These are phyloP conservation scores for Penicillium brevicompactum DNA, from an alignment of 2,329 filamentous ascomycete genomes.

Conservation along the genomic window DNA sequence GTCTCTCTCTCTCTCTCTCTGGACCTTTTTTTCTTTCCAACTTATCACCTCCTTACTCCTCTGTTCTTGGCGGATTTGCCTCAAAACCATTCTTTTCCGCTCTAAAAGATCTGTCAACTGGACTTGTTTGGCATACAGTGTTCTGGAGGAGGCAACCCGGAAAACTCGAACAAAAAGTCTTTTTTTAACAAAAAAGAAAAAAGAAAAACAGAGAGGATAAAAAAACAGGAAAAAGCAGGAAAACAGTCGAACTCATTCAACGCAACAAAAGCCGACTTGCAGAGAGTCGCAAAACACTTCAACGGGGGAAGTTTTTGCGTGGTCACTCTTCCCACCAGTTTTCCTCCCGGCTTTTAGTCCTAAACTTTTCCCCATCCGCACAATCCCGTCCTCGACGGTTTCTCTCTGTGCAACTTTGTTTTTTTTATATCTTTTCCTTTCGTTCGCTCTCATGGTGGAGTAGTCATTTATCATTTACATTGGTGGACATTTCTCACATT, in stretches of 20 bases:
- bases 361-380: slow-evolving; percentile 13
- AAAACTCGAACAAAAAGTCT: too few species aligned
- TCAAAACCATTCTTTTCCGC: slow-evolving; percentile 16
- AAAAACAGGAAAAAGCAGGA: neutral
- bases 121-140: neutral
- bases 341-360: slow-evolving; percentile 17
- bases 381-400: slow-evolving; percentile 16
- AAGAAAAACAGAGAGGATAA: slow-evolving; percentile 5
- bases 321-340: slow-evolving; percentile 14
- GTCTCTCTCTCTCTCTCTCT: neutral
- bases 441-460: slow-evolving; percentile 37
- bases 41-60: slow-evolving; percentile 20
- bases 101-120: slow-evolving; percentile 1
- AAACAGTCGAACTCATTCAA: neutral
- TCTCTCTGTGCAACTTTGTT: slow-evolving; percentile 2
- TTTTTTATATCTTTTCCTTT: slow-evolving; percentile 11
- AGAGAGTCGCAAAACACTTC: too few species aligned
- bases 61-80: slow-evolving; percentile 21
- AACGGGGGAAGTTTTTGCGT: neutral
- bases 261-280: too few species aligned
- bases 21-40: neutral
- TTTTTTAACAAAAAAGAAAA: neutral
- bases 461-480: slow-evolving; percentile 22
- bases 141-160: too few species aligned
- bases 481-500: slow-evolving; percentile 38